Base-by-base conservation (phyloP, 2,329 filamentous ascomycete genomes). In the Xylaria sp. region DNA sequence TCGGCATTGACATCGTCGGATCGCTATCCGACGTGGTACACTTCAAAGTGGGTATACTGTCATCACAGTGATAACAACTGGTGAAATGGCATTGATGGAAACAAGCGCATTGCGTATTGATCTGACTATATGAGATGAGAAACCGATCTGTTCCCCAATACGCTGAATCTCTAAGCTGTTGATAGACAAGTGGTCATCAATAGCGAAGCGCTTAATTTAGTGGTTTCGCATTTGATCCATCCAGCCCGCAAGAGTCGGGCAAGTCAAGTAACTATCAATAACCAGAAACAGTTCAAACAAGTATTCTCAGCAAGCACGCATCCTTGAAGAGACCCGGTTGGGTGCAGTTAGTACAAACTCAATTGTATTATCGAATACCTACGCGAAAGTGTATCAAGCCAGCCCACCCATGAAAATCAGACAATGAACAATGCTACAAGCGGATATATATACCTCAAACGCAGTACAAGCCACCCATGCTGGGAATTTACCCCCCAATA, bases 391-490 rank as follows among this genome's bases (percentile, higher is more conserved):
- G 61, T 65, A 65, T 67, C 64, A 53, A 62, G 32, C 58, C 52
- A 60, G 25, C 30, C 30, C 32, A 41, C 13, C 53, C 53, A 39
- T 36, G 20, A 28, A 39, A 41, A 25, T 34, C 32, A 57, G 18
- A 28, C 15, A 59, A 60, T 46, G 15, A 67, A 56, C 46, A 67
- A 67, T 64, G 65, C 65, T 67, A 62, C 64, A 67, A 32, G 50
- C 36, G 55, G 58, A 65, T 57, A 65, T 70, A 63, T 64, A 57
- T 60, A 70, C 58, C 65, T 58, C 53, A 52, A 62, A 39, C 50
- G 65, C 41, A 63, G 25, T 60, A 61, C 58, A 68, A 56, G 57
- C 56, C 39, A 59, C 46, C 63, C 66, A 68, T 60, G 62, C 66
- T 41, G 12, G 32, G 39, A 60, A 32, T 25, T 52, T 25, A 8